A percentile compares a stretch with the other conserved stretches of the same genome.
Evolutionary conservation across 176 grass and related monocot species (phyloP).

Genomic region (Phragmites australis): DNA sequence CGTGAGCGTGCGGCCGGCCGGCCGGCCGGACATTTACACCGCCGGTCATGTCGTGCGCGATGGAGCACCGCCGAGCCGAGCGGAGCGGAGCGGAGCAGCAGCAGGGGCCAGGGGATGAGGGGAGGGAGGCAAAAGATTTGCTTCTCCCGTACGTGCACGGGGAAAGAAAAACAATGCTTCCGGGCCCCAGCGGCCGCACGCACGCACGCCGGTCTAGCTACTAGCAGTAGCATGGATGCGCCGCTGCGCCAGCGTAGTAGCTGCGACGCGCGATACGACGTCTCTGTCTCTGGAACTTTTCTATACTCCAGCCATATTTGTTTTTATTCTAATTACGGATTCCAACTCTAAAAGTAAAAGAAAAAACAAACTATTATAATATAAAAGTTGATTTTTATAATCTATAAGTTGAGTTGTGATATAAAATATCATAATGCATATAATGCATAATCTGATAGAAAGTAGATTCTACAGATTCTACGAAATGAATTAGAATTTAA

Average conservation of each 20-base stretch:
- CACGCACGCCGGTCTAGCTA: neutral
- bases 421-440: too few relatives aligned
- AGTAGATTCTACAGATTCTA: too few relatives aligned
- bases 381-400: too few relatives aligned
- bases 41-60: constrained; percentile 4
- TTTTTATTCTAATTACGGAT: too few relatives aligned
- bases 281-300: too few relatives aligned
- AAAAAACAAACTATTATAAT: too few relatives aligned
- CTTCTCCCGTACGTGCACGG: neutral
- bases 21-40: constrained; percentile 7
- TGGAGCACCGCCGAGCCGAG: neutral
- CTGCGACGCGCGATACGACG: neutral
- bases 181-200: neutral
- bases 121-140: neutral
- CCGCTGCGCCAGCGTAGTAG: neutral
- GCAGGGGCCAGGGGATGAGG: neutral
- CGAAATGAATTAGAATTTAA: too few relatives aligned
- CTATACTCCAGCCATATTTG: too few relatives aligned
- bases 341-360: too few relatives aligned
- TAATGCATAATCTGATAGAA: too few relatives aligned
- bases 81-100: neutral
- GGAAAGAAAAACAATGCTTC: neutral
- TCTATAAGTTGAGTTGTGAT: too few relatives aligned
- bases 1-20: neutral
- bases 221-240: neutral